Conservation (phyloP, 345 rosid genomes). For the Eucalyptus lansdowneana region DNA sequence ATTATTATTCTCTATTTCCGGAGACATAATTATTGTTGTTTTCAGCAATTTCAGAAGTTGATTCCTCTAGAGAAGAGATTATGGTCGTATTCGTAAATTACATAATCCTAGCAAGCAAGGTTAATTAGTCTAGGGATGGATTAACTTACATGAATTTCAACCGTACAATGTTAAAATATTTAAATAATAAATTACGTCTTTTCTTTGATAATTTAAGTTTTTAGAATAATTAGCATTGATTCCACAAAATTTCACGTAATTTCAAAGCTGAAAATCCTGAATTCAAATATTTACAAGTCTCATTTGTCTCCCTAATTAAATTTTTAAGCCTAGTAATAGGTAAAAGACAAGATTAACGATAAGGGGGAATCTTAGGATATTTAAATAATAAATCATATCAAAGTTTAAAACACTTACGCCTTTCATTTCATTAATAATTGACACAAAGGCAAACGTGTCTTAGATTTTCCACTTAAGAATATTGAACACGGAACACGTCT, state of each 20-base stretch:
- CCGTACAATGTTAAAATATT: not conserved
- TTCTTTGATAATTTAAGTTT: too few relatives aligned
- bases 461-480: not conserved
- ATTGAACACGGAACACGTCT: not conserved
- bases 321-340: too few relatives aligned
- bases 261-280: fast-evolving
- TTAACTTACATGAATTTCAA: not conserved
- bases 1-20: not conserved
- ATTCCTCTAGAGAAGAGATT: not conserved
- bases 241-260: too few relatives aligned
- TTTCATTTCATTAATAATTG: not conserved
- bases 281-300: too few relatives aligned
- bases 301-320: too few relatives aligned
- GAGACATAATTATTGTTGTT: not conserved
- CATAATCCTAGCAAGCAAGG: not conserved
- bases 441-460: not conserved
- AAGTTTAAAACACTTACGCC: too few relatives aligned
- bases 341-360: too few relatives aligned
- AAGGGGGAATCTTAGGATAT: too few relatives aligned
- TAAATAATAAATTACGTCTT: too few relatives aligned
- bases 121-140: not conserved
- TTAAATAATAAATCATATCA: too few relatives aligned
- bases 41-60: not conserved
- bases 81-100: not conserved
- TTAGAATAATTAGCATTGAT: too few relatives aligned